Evolutionary conservation across 495 filamentous ascomycete species (phyloP).

Genomic region (Entonaema liquescens): DNA sequence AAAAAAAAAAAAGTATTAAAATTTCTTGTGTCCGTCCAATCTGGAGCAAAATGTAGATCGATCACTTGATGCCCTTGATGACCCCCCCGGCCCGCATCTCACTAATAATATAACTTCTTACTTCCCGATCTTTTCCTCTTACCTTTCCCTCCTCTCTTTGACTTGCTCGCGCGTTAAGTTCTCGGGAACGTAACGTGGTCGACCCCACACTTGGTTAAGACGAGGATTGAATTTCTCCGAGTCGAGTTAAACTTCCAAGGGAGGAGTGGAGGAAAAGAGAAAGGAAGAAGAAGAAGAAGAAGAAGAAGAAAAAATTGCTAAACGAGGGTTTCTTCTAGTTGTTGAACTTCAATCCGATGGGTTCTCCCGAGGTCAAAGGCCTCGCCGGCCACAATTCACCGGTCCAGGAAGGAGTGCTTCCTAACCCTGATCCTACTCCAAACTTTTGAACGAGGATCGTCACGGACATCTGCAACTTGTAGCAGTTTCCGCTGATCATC

Average conservation of each 20-base stretch:
- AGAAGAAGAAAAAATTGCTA: too few relatives aligned
- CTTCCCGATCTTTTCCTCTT: conserved; percentile 12
- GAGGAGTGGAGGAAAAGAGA: conserved; percentile 1
- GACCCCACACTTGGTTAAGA: conserved; percentile 26
- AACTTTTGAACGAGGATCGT: conserved; percentile 58
- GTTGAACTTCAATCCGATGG: conserved; percentile 25
- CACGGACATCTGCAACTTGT: conserved; percentile 60
- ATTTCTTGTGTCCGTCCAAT: conserved; percentile 25
- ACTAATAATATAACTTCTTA: conserved; percentile 23
- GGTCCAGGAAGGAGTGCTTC: conserved; percentile 16
- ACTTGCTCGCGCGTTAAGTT: conserved; percentile 23
- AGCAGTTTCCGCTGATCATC: conserved; percentile 53
- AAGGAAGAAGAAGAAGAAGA: conserved; percentile 10
- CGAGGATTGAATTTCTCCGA: conserved; percentile 27
- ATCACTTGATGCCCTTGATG: conserved; percentile 19
- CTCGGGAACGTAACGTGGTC: conserved; percentile 27
- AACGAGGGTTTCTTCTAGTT: neutral
- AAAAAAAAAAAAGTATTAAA: conserved; percentile 36
- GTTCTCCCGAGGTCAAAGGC: conserved; percentile 33
- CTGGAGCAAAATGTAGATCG: conserved; percentile 27
- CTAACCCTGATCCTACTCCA: conserved; percentile 52
- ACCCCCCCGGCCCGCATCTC: conserved; percentile 12
- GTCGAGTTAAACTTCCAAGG: conserved; percentile 13
- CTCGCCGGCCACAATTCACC: conserved; percentile 36
- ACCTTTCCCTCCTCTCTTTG: conserved; percentile 5